These are phyloP conservation scores for Gnomoniopsis smithogilvyi DNA, from an alignment of 2,329 filamentous ascomycete genomes.

Conservation along the genomic window DNA sequence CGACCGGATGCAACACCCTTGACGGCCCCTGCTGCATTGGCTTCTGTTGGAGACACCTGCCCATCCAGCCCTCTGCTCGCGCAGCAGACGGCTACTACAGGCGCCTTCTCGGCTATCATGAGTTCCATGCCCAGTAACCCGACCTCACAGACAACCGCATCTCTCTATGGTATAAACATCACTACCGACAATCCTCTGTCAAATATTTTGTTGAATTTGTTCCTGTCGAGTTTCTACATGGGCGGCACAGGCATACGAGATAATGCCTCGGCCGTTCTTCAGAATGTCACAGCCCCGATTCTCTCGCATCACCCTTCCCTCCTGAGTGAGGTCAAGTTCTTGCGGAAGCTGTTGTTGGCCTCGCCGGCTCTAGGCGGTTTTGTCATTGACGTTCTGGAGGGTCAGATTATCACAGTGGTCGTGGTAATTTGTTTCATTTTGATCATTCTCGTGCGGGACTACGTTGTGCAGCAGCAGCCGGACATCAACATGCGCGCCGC, in stretches of 20 bases:
- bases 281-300: constrained; percentile 18
- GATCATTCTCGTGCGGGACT: constrained; percentile 95
- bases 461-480: constrained; percentile 97
- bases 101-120: constrained; percentile 32
- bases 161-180: constrained; percentile 29
- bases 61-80: constrained; percentile 37
- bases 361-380: constrained; percentile 30
- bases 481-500: constrained; percentile 78
- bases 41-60: constrained; percentile 31
- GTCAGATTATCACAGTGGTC: constrained; percentile 86
- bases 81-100: constrained; percentile 33
- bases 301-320: constrained; percentile 37
- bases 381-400: constrained; percentile 76
- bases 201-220: constrained; percentile 26
- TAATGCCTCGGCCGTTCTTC: constrained; percentile 2
- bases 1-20: constrained; percentile 25
- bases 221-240: constrained; percentile 15
- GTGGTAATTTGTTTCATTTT: constrained; percentile 94
- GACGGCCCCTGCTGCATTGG: constrained; percentile 6
- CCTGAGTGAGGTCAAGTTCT: constrained; percentile 53
- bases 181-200: constrained; percentile 31
- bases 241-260: constrained; percentile 7
- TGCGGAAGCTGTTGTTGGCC: constrained; percentile 64
- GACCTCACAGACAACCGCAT: constrained; percentile 23
- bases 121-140: constrained; percentile 32